Evolutionary conservation across 768 basidiomycete species (phyloP), one percentile per base, ranked within the genome.

Genomic region (Boletus rubropictus): DNA sequence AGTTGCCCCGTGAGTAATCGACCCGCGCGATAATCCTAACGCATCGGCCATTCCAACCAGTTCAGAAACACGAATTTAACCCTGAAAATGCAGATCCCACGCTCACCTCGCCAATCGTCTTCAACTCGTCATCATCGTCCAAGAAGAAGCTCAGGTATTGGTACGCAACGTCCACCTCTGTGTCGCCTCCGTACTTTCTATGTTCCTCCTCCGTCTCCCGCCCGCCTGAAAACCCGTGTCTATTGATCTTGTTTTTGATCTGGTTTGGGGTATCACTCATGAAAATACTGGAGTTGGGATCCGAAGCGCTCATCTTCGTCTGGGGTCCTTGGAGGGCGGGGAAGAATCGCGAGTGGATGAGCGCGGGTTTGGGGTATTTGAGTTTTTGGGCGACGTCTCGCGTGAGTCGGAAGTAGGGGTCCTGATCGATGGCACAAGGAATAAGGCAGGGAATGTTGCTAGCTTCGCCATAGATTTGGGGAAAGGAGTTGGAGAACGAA

Each of bases 221-320:
- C 18, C 96, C 96, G 9, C 96, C 96, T 1, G 89, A 93, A 69
- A 98, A 99, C 3, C 92, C 96, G 60, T 99, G 92, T 57, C 76
- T 82, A 64, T 91, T 96, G 60, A 99, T 81, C 74, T 99, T 99
- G 65, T 92, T 96, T 72, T 96, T 95, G 71, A 99, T 97, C 68
- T 94, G 89, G 47, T 81, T 81, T 4, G 82, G 74, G 49, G 87
- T 89, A 65, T 99, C 96, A 27, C 77, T 90, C 95, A 99, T 97
- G 74, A 79, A 98, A 56, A 99, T 94, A 54, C 89, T 89, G 54
- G 86, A 89, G 69, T 93, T 95, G 18, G 81, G 73, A 66, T 95
- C 86, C 41, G 89, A 93, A 5, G 96, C 96, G 65, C 93, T 96
- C 96, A 99, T 99, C 72, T 99, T 99, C 29, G 92, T 95, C 67